Conservation (phyloP, 208 protist species). For the Acanthamoeba polyphaga region DNA sequence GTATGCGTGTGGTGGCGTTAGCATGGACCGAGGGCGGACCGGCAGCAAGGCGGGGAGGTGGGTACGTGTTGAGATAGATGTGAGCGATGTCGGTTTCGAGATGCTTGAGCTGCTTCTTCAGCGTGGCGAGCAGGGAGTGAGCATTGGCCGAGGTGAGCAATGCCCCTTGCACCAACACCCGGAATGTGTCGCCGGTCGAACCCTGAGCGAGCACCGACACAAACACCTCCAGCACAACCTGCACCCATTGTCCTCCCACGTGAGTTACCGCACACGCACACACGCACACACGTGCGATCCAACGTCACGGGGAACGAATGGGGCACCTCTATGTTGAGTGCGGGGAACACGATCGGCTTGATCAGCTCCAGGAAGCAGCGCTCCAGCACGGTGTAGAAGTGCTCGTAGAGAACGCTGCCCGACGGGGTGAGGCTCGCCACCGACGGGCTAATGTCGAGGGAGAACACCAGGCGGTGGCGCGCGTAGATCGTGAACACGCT, state of each 20-base stretch:
- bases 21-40: background rate
- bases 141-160: slow-evolving; percentile 55
- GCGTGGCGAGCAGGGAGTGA: slow-evolving; percentile 3
- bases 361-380: slow-evolving; percentile 65
- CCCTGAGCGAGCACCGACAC: slow-evolving; percentile 68
- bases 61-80: slow-evolving; percentile 53
- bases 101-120: slow-evolving; percentile 66
- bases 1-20: background rate
- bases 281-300: too few relatives aligned
- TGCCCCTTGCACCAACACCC: slow-evolving; percentile 37
- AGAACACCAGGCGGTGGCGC: slow-evolving; percentile 60
- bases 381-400: slow-evolving; percentile 47
- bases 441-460: slow-evolving; percentile 59
- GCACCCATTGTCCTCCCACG: too few relatives aligned
- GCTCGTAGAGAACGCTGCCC: slow-evolving; percentile 56
- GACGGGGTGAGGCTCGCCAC: slow-evolving; percentile 17
- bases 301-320: background rate
- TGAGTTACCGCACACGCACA: background rate
- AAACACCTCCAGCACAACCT: slow-evolving; percentile 61
- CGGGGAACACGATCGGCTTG: slow-evolving; percentile 54
- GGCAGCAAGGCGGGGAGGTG: background rate
- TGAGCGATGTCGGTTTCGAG: slow-evolving; percentile 45
- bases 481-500: slow-evolving; percentile 35
- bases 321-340: slow-evolving; percentile 58
- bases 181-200: slow-evolving; percentile 18